Evolutionary conservation across 108 stramenopile genomes (phyloP), one percentile per base, ranked within the genome.

Genomic region (Pseudonitzschia multistriata): DNA sequence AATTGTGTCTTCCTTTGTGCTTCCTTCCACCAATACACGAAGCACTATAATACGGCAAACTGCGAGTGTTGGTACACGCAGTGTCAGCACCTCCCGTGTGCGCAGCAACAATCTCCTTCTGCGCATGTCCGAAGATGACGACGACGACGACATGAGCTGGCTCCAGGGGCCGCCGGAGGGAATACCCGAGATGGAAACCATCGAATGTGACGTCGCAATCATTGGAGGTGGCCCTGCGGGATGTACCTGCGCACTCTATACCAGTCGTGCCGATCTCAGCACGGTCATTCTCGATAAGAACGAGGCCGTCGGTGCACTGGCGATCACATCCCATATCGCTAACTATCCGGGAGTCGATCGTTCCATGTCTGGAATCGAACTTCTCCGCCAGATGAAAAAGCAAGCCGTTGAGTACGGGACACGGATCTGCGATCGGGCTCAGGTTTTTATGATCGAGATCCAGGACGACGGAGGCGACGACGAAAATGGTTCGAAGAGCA

Each of bases 181-280:
- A 29, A 6, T 19, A 10, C 24, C 14, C 42, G 63, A 64, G n/a
- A 77, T 77, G 76, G 82, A 83, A 56, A 60, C 33, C 15, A 50
- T 83, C 4, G 76, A 80, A 29, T 81, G 74, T 54, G 83, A 84
- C 66, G 80, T 84, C 0, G 77, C 76, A 49, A 84, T 88, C 70
- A 76, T 88, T n/a, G 88, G 88, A 36, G 76, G 78, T 14, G 88
- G 88, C n/a, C 88, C 88, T 0, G 88, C 88, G 7, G 81, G 81
- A 24, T 62, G 83, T 21, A 83, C 84, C 28, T 79, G 81, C 67
- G 84, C 84, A 14, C 67, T 88, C 0, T 84, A 80, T 54, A 78
- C 80, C 29, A 70, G 82, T 36, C 72, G 82, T 66, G 74, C 79
- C 27, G 83, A 77, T 49, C 22, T 87, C 13, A 70, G 70, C 14